phyloP scores from a whole-genome alignment of 306 rosid species.

The Rubus parviflorus region DNA sequence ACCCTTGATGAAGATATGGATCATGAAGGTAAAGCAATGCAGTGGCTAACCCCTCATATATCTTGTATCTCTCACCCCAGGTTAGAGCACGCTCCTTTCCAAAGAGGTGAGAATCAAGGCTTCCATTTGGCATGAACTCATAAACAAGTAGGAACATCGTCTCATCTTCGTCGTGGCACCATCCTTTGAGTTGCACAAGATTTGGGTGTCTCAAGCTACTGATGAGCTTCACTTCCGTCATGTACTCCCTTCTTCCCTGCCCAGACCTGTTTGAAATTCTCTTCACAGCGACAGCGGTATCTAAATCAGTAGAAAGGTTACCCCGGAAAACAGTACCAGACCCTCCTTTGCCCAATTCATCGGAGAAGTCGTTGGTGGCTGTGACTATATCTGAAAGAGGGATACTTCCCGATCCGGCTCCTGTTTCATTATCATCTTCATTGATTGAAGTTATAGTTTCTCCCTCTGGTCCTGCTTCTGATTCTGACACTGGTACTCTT shows the following conservation, averaged over 20 bases:
- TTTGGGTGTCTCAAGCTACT: slow-evolving; percentile 14
- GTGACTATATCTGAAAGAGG: neutral
- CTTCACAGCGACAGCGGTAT: neutral
- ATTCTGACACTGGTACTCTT: too few species aligned
- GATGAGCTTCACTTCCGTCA: slow-evolving; percentile 18
- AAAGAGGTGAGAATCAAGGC: slow-evolving; percentile 1
- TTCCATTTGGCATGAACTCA: neutral
- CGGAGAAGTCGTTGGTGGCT: neutral
- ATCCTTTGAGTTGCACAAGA: slow-evolving; percentile 9
- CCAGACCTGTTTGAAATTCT: neutral
- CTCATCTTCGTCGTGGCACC: neutral
- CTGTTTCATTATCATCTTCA: slow-evolving; percentile 23
- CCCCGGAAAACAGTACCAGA: neutral
- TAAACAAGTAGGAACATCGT: slow-evolving; percentile 7
- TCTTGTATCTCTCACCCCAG: neutral
- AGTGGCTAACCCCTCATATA: neutral
- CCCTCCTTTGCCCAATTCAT: neutral
- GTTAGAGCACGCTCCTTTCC: neutral
- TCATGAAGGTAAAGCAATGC: neutral
- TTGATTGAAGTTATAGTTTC: too few species aligned
- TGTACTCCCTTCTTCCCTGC: neutral
- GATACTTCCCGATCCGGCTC: neutral
- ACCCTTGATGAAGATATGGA: neutral
- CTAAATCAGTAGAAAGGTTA: neutral
- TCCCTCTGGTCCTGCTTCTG: too few species aligned